Percentiles rank a stretch among this genome's conserved stretches.
These are phyloP conservation scores for Knoxia roxburghii DNA, from an alignment of 257 asterid genomes.

Conservation along the genomic window DNA sequence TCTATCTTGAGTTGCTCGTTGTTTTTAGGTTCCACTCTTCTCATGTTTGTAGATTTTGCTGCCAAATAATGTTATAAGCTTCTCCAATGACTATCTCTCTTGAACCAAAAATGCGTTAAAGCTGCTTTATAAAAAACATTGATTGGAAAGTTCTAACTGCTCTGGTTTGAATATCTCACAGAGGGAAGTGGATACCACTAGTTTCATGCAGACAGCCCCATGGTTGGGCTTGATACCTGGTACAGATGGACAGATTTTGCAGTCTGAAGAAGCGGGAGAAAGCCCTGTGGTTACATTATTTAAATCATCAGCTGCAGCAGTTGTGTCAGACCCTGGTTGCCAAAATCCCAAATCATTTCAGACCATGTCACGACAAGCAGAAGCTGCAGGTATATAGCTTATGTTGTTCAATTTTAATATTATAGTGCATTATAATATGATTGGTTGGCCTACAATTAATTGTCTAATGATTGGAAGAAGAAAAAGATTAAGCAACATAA, in stretches of 20 bases:
- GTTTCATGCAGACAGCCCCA: slow-evolving; percentile 96
- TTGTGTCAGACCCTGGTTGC: slow-evolving; percentile 56
- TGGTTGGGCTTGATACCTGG: slow-evolving; percentile 96
- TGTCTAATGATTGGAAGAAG: neutral
- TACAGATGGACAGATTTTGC: slow-evolving; percentile 79
- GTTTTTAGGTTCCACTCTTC: neutral
- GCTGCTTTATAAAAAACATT: neutral
- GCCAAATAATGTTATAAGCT: neutral
- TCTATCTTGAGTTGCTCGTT: neutral
- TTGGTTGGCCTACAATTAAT: neutral
- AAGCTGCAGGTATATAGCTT: slow-evolving; percentile 85
- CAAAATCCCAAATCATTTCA: slow-evolving; percentile 59
- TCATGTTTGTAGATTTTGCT: too few relatives aligned
- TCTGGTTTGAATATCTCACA: slow-evolving; percentile 25
- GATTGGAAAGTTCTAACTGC: neutral
- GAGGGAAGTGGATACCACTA: slow-evolving; percentile 97
- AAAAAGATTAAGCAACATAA: neutral
- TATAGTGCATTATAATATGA: neutral
- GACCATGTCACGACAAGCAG: slow-evolving; percentile 88
- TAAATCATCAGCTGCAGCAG: slow-evolving; percentile 69
- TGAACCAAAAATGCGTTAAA: neutral
- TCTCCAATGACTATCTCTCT: neutral
- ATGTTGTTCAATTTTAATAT: neutral
- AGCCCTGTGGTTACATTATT: slow-evolving; percentile 81
- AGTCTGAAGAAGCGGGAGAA: slow-evolving; percentile 67